phyloP scores from a whole-genome alignment of 768 basidiomycete species.

The Lyophyllum decastes region DNA sequence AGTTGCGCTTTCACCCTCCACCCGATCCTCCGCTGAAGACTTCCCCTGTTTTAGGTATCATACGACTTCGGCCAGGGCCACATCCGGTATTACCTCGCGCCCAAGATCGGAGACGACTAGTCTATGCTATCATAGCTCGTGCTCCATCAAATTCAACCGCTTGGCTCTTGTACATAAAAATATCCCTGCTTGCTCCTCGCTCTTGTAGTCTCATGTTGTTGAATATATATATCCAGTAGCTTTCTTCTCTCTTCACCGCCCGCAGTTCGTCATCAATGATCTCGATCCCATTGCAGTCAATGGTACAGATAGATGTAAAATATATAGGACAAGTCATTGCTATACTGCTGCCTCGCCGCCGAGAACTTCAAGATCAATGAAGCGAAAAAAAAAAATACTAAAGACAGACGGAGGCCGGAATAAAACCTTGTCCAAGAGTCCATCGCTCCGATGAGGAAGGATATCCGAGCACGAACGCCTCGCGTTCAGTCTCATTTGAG shows the following conservation, averaged over 20 bases:
- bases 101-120: constrained; percentile 86
- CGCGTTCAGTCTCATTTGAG: too few species aligned
- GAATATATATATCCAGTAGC: neutral
- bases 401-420: too few species aligned
- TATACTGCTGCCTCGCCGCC: too few species aligned
- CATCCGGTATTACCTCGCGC: constrained; percentile 94
- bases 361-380: too few species aligned
- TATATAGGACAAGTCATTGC: too few species aligned
- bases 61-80: constrained; percentile 88
- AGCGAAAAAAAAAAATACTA: too few species aligned
- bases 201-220: neutral
- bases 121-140: neutral
- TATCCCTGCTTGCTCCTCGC: neutral
- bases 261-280: neutral
- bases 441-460: too few species aligned
- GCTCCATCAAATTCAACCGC: neutral
- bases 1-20: constrained; percentile 24
- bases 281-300: too few species aligned
- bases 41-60: constrained; percentile 58
- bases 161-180: neutral
- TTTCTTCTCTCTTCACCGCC: neutral
- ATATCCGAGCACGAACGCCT: too few species aligned
- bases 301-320: too few species aligned
- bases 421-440: too few species aligned
- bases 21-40: neutral